phyloP scores from a whole-genome alignment of 2,329 filamentous ascomycete species.

The Colletotrichum noveboracense region DNA sequence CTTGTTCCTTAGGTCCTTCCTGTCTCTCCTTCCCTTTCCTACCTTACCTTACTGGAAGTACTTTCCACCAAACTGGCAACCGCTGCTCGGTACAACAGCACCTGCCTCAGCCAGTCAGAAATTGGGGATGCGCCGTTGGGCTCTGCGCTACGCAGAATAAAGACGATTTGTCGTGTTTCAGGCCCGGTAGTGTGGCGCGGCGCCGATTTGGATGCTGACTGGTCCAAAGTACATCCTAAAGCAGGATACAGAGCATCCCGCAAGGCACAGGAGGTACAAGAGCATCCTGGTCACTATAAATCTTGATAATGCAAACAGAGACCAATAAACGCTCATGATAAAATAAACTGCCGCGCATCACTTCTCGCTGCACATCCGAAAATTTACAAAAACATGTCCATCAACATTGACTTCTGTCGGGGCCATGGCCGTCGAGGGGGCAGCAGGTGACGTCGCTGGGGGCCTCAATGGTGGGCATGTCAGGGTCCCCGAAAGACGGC shows the following conservation, averaged over 20 bases:
- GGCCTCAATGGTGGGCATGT: conserved; percentile 1
- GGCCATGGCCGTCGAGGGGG: background rate
- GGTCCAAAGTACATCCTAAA: background rate
- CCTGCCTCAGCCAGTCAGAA: background rate
- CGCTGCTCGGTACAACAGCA: background rate
- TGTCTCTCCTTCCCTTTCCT: background rate
- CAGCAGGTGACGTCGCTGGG: conserved; percentile 15
- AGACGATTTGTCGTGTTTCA: conserved; percentile 10
- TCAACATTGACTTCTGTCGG: background rate
- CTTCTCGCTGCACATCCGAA: background rate
- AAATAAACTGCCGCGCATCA: background rate
- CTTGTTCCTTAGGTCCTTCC: background rate
- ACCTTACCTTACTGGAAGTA: background rate
- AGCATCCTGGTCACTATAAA: background rate
- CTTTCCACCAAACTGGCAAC: background rate
- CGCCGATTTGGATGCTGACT: background rate
- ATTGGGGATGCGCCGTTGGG: background rate
- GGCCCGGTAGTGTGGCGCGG: conserved; percentile 4
- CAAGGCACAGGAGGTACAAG: background rate
- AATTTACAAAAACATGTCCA: background rate
- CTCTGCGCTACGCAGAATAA: background rate
- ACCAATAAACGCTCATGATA: background rate
- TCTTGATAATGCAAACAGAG: background rate
- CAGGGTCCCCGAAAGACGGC: conserved; percentile 1
- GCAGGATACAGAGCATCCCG: background rate